Base-by-base conservation (phyloP, 2,329 filamentous ascomycete genomes). In the Fonsecaea monophora region DNA sequence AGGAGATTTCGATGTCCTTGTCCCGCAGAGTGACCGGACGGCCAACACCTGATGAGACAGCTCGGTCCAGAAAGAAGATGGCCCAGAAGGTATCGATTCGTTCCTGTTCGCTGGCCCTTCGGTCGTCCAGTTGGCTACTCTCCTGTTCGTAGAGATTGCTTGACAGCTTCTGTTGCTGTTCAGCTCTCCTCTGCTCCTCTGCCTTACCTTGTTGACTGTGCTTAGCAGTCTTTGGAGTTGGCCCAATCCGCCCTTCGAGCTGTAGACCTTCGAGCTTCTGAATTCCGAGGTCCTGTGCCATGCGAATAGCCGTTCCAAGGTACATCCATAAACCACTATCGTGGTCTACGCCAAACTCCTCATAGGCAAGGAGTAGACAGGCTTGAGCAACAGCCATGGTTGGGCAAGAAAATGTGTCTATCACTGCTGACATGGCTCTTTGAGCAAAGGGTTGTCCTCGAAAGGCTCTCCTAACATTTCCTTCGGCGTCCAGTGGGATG, bases 311-410 rank as follows among this genome's bases (percentile, higher is more conserved):
- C 60, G 94, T 89, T 0, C 92, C 93, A 1, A 96, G 83, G 75
- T 96, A 96, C 92, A 96, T 96, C 92, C 93, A 97, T 6, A 97
- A 78, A 0, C 92, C 92, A 76, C 92, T 96, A 74, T 96, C 93
- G 73, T 94, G 91, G 71, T 92, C 92, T 10, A 91, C 91, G 0
- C 92, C 93, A 72, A 97, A 96, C 53, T 94, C 90, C 71, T 96
- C 92, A 74, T 96, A 96, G 0, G 92, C 92, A 79, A 97, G 86
- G 34, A 97, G 80, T 10, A 96, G 79, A 57, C 90, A 93, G 0
- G 92, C 92, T 73, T 96, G 93, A 0, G 95, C 91, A 9, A 92
- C 92, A 30, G 90, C 90, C 0, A 96, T 89, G 1, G 89, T 92
- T 0, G 92, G 92, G 68, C 90, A 95, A 0, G 91, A 87, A 69